A percentile compares a stretch with the other conserved stretches of the same genome.
Evolutionary conservation across 352 stramenopile genomes (phyloP).

Genomic region (Pythium rishiriense): DNA sequence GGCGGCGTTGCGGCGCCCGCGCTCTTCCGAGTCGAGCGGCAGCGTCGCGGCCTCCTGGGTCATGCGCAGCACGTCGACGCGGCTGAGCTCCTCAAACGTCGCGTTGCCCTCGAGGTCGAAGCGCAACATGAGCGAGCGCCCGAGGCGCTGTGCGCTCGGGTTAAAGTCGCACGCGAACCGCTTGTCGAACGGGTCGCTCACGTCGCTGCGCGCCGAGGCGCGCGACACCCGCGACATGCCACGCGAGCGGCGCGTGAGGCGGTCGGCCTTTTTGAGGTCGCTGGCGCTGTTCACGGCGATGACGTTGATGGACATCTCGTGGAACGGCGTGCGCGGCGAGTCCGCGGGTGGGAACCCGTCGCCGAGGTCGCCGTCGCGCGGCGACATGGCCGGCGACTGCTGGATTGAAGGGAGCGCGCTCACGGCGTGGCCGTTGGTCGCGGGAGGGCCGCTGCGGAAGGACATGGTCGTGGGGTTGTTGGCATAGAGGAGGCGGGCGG

Average conservation of each 20-base stretch:
- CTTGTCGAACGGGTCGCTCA: background rate
- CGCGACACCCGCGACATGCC: background rate
- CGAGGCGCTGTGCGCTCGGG: constrained; percentile 9
- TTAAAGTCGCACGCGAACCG: constrained; percentile 17
- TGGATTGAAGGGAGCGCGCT: constrained; percentile 1
- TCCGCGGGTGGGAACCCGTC: too few species aligned
- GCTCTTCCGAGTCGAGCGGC: constrained; percentile 7
- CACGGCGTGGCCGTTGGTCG: constrained; percentile 11
- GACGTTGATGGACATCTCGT: constrained; percentile 17
- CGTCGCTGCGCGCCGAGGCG: constrained; percentile 4
- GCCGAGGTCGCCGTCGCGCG: background rate
- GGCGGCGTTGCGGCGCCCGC: constrained; percentile 6
- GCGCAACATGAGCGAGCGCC: constrained; percentile 23
- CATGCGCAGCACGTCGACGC: constrained; percentile 62
- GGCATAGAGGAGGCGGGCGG: constrained; percentile 9
- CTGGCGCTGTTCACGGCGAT: constrained; percentile 1
- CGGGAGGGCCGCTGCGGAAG: constrained; percentile 11
- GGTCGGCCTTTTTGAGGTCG: constrained; percentile 1
- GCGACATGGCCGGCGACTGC: constrained; percentile 1
- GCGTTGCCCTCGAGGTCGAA: constrained; percentile 61
- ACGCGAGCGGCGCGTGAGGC: background rate
- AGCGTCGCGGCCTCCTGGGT: constrained; percentile 46
- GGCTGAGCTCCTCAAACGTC: constrained; percentile 60
- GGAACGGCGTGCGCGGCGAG: constrained; percentile 17
- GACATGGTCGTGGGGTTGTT: constrained; percentile 13